These are phyloP conservation scores for Grosmannia penicillata DNA, from an alignment of 2,329 filamentous ascomycete species.

Conservation along the genomic window DNA sequence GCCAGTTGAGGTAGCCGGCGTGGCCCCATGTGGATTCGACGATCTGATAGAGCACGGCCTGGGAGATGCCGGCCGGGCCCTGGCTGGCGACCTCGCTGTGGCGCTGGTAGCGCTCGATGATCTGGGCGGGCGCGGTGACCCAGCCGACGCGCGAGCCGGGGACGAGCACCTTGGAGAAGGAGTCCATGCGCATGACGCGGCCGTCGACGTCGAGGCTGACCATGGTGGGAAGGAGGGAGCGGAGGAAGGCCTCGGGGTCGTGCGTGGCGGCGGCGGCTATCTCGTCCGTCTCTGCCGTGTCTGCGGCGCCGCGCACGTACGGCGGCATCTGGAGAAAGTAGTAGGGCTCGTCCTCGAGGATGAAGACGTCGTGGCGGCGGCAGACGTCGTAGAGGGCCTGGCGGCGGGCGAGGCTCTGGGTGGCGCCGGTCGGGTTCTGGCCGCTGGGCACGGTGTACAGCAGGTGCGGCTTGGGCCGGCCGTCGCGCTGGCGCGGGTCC, in stretches of 20 bases:
- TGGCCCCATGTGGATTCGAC: slow-evolving; percentile 83
- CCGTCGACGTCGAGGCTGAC: slow-evolving; percentile 75
- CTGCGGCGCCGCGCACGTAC: slow-evolving; percentile 41
- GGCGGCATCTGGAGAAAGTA: slow-evolving; percentile 85
- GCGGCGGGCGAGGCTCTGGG: slow-evolving; percentile 53
- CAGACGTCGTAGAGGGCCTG: slow-evolving; percentile 62
- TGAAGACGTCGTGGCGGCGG: slow-evolving; percentile 71
- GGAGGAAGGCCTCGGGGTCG: slow-evolving; percentile 23
- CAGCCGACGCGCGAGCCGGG: slow-evolving; percentile 75
- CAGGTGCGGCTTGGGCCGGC: slow-evolving; percentile 35
- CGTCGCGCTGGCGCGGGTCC: slow-evolving; percentile 27
- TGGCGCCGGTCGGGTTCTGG: slow-evolving; percentile 84
- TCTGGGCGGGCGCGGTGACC: slow-evolving; percentile 75
- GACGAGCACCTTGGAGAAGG: slow-evolving; percentile 81
- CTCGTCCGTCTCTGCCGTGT: slow-evolving; percentile 40
- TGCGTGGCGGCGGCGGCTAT: neutral
- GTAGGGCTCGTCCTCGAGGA: slow-evolving; percentile 88
- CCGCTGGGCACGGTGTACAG: slow-evolving; percentile 56
- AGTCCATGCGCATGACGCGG: slow-evolving; percentile 79
- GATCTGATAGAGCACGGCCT: slow-evolving; percentile 74
- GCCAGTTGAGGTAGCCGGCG: slow-evolving; percentile 74
- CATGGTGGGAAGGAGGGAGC: slow-evolving; percentile 56
- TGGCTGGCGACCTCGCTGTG: slow-evolving; percentile 77
- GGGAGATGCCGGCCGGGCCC: slow-evolving; percentile 70
- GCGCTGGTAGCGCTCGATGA: slow-evolving; percentile 68